Base-by-base conservation (phyloP, 164 flowering plant genomes). In the Platanus orientalis region DNA sequence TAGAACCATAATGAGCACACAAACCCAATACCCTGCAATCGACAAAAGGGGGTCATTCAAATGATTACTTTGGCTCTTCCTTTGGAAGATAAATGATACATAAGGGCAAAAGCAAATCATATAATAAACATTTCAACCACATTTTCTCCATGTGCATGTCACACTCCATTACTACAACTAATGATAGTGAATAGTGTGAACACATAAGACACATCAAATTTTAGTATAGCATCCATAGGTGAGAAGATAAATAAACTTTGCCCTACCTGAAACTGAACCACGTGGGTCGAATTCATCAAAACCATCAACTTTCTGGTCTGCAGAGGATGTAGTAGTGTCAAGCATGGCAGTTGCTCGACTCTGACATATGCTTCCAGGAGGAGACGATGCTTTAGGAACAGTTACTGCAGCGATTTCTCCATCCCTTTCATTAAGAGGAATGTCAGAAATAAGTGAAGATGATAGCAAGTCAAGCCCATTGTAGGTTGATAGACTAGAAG, bases 251-350 rank as follows among this genome's bases (percentile, higher is more conserved):
- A 45, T 9, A 66, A 24, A 36, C 30, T 11, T 52, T 65, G 10
- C 32, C 6, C 13, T 78, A 89, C 97, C 97, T 75, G 92, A 58
- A 75, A 45, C 49, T 1, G n/a, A 16, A 73, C 82, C 79, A 32
- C 96, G 96, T 7, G 97, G 97, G 72, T 92, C 97, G 79, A 95
- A 95, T 67, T 90, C 99, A 78, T 90, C 96, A 81, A 72, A 79
- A 60, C 75, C 64, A 57, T 70, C 78, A 66, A 65, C 66, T 69
- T 79, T 79, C 62, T 82, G 75, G 54, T 71, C 67, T 14, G 50
- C 67, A 63, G 83, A 71, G 48, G 85, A 60, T 69, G 81, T 63
- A 62, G 69, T 30, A 67, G 69, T 59, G 19, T 44, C 75, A 63
- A 55, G 67, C 39, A 60, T 68, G 72, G 63, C 27, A 27, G 79